A percentile compares a stretch with the other conserved stretches of the same genome.
Evolutionary conservation across 306 rosid species (phyloP).

Genomic region (Trifolium dubium): DNA sequence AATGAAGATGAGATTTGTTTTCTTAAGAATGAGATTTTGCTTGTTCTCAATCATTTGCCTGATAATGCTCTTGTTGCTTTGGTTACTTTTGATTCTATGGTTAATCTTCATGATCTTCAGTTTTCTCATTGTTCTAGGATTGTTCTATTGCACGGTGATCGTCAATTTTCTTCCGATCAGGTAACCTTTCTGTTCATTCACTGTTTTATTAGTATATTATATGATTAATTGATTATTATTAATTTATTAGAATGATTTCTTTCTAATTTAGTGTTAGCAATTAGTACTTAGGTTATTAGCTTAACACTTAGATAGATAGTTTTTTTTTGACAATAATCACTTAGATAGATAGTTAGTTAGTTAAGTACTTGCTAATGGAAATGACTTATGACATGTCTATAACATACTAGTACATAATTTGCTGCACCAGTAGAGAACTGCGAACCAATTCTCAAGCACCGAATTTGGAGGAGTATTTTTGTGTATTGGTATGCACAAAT

Average conservation of each 20-base stretch:
- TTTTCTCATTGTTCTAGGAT: slow-evolving; percentile 66
- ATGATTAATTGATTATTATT: not conserved
- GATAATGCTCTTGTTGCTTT: slow-evolving; percentile 66
- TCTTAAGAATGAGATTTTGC: slow-evolving; percentile 69
- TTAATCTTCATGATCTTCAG: slow-evolving; percentile 67
- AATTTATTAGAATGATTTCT: not conserved
- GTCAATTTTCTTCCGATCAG: slow-evolving; percentile 70
- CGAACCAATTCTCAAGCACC: too few species aligned
- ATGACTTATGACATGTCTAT: not conserved
- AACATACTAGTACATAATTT: too few species aligned
- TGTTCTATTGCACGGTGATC: slow-evolving; percentile 60
- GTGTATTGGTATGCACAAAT: too few species aligned
- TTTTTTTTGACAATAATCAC: too few species aligned
- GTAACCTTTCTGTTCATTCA: slow-evolving; percentile 36
- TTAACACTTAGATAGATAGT: not conserved
- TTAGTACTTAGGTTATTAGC: not conserved
- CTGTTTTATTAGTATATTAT: not conserved
- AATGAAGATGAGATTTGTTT: slow-evolving; percentile 60
- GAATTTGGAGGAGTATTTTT: too few species aligned
- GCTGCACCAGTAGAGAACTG: too few species aligned
- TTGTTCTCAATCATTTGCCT: slow-evolving; percentile 64
- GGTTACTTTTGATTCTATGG: slow-evolving; percentile 82
- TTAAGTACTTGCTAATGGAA: not conserved
- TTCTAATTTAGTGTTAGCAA: not conserved
- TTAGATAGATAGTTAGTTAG: not conserved